Base-by-base conservation (phyloP, 192 early-diverging fungal species). In the Coemansia sp. region DNA sequence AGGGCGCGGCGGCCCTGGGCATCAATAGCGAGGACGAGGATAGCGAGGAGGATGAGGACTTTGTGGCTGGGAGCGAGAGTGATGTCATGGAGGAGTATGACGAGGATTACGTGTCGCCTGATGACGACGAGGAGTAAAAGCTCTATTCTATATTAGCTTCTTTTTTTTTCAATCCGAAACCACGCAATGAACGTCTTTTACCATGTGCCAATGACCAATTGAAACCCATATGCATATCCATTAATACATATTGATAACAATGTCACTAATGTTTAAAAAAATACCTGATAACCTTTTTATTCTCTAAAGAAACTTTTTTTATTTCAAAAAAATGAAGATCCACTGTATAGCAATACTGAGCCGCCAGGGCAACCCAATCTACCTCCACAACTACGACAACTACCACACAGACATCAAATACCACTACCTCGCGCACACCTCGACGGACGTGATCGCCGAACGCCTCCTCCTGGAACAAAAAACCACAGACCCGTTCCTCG, bases 371-470 rank as follows among this genome's bases (percentile, higher is more conserved):
- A 93, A 91, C 71, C 95, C 95, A 4, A 65, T 97, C 22, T 92
- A 86, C 64, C 84, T 95, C 63, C 86, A 87, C 58, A 91, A 84
- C 63, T 92, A 90, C 71, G 89, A 85, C 65, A 12, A 74, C 16
- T 66, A 82, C 45, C 86, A 91, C 56, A 84, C 86, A 6, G 88
- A 92, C 62, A 83, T 95, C 21, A 92, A 93, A 62, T 94, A 89
- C 71, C 91, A 94, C 78, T 95, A 92, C 62, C 69, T 95, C 67
- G 91, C 89, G n/a, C 91, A 95, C 60, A 95, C 93, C 2, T 89
- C 93, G 0, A 87, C 86, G 65, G 95, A 97, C 73, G 82, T 94
- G 5, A 89, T 97, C 64, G 95, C 95, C 55, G 71, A 73, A 43
- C 63, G 66, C 10, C n/a, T 68, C 22, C 10, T 62, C 31, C 48